Evolutionary conservation across 2,329 filamentous ascomycete species (phyloP).

Genomic region (Clarireedia homoeocarpa): DNA sequence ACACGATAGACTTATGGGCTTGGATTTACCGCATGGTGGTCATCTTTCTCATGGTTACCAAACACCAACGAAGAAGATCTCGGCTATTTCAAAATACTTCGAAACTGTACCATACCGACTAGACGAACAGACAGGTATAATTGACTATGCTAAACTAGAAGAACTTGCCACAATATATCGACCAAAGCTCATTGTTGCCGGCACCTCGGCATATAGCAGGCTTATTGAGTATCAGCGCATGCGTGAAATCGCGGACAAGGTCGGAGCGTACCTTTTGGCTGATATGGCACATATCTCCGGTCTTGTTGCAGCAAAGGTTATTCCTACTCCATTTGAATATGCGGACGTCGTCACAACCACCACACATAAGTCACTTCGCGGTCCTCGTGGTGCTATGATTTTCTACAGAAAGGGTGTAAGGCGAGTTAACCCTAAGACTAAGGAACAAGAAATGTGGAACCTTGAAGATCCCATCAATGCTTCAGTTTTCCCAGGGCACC

Average conservation of each 20-base stretch:
- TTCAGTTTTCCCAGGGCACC: conserved; percentile 96
- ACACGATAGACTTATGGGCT: conserved; percentile 93
- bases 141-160: conserved; percentile 90
- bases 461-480: conserved; percentile 90
- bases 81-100: conserved; percentile 98
- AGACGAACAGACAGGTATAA: conserved; percentile 81
- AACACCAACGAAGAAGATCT: conserved; percentile 89
- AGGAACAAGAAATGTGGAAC: conserved; percentile 79
- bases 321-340: conserved; percentile 81
- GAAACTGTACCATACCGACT: conserved; percentile 94
- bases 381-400: conserved; percentile 93
- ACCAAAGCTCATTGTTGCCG: conserved; percentile 91
- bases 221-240: conserved; percentile 93
- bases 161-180: conserved; percentile 82
- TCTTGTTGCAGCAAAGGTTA: conserved; percentile 82
- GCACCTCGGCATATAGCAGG: conserved; percentile 91
- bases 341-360: conserved; percentile 96
- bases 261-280: conserved; percentile 84
- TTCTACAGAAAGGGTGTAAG: conserved; percentile 94
- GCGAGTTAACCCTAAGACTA: conserved; percentile 74
- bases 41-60: conserved; percentile 97
- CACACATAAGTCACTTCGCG: conserved; percentile 93
- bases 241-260: conserved; percentile 83
- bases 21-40: conserved; percentile 92
- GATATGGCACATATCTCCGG: conserved; percentile 99